Evolutionary conservation across 2,329 filamentous ascomycete genomes (phyloP).

Genomic region (Penicillium sp.): DNA sequence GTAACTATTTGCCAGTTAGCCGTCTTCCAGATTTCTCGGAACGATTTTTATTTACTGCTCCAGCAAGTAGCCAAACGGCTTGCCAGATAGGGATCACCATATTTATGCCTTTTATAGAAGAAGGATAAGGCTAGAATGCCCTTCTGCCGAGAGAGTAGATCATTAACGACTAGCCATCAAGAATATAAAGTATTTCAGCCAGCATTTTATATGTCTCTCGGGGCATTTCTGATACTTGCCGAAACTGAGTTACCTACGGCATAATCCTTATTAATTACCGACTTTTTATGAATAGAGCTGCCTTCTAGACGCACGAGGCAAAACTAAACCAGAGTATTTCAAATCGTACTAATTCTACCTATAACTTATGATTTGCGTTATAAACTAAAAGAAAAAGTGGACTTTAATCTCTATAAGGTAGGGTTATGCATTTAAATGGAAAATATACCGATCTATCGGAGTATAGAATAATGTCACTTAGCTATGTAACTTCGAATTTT

Average conservation of each 20-base stretch:
- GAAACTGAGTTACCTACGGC: neutral
- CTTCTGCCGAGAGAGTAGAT: neutral
- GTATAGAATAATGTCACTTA: too few relatives aligned
- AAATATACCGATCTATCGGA: too few relatives aligned
- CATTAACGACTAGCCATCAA: neutral
- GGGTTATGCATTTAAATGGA: too few relatives aligned
- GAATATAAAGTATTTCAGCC: neutral
- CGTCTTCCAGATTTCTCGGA: neutral
- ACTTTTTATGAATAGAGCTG: neutral
- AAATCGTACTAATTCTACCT: too few relatives aligned
- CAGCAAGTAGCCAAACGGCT: neutral
- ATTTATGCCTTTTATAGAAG: neutral
- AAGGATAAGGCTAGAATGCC: neutral
- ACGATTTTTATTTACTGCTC: neutral
- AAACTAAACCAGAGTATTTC: too few relatives aligned
- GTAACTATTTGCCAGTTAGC: neutral
- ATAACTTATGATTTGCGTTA: too few relatives aligned
- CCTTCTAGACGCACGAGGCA: too few relatives aligned
- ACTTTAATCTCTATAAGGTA: too few relatives aligned
- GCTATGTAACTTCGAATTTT: too few relatives aligned
- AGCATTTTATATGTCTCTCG: neutral
- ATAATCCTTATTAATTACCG: neutral
- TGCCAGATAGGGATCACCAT: neutral
- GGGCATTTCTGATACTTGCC: neutral
- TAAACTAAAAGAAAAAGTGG: too few relatives aligned